These are phyloP conservation scores for Hyaloperonospora brassicae DNA, from an alignment of 352 stramenopile genomes.

Conservation along the genomic window DNA sequence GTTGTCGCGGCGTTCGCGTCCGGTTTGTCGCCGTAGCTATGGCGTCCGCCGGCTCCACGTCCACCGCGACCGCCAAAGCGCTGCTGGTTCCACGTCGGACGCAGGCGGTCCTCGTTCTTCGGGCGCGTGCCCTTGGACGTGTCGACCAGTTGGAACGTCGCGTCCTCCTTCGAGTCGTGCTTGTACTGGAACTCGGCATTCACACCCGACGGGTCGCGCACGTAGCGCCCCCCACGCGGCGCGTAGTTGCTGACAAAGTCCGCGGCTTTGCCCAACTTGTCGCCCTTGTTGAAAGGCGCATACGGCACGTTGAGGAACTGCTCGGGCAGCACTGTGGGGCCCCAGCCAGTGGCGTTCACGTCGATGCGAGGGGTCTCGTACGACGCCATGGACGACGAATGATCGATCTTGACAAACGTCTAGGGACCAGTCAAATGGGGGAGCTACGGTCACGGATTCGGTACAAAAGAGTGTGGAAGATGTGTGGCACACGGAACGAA, in stretches of 20 bases:
- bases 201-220: constrained; percentile 71
- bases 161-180: constrained; percentile 87
- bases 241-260: constrained; percentile 88
- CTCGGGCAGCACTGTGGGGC: constrained; percentile 75
- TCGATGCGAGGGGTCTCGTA: constrained; percentile 73
- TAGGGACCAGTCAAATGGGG: constrained; percentile 16
- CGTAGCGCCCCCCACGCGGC: constrained; percentile 40
- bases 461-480: neutral
- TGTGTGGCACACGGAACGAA: constrained; percentile 4
- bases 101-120: constrained; percentile 70
- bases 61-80: constrained; percentile 57
- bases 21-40: constrained; percentile 29
- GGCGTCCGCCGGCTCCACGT: constrained; percentile 34
- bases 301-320: constrained; percentile 93
- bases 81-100: constrained; percentile 82
- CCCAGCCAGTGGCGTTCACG: constrained; percentile 79
- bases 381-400: constrained; percentile 44
- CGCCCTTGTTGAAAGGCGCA: constrained; percentile 92
- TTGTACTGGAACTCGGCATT: constrained; percentile 94
- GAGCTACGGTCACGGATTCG: neutral
- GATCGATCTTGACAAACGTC: neutral
- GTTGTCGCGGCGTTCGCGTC: constrained; percentile 37
- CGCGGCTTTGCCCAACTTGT: constrained; percentile 90
- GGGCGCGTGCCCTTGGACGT: constrained; percentile 82
- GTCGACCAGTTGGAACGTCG: constrained; percentile 91